Evolutionary conservation across 306 rosid genomes (phyloP), one percentile per base, ranked within the genome.

Genomic region (Astragalus glycyphyllos): DNA sequence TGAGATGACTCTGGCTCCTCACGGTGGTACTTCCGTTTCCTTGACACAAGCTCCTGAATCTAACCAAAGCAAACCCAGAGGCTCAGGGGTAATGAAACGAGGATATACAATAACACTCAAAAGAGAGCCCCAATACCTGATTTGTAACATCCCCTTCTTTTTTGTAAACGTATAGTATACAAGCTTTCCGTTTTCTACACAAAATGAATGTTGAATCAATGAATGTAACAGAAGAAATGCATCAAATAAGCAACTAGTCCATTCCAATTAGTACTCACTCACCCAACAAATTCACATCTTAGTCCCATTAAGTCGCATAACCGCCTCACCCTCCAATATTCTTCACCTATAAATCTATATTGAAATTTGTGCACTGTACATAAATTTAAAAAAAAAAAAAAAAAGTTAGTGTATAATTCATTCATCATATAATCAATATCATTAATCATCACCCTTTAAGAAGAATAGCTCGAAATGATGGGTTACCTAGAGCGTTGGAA

Each of bases 1-100:
- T 3, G 3, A 50, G 5, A 6, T 11, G 8, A 11, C 11, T 6
- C 37, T 11, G 48, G 49, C 49, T 67, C 48, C 48, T 35, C 49
- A 35, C 12, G 11, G 23, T 6, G 11, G 23, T 6, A 15, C 61
- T 67, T 67, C 72, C 72, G 16, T 67, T 67, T 67, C 72, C 14
- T 35, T 11, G 60, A 35, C 11, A 16, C 0, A 9, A 11, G 5
- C 12, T 9, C 37, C 60, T 35, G 60, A 67, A 35, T 35, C 60
- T 5, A 47, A 65, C 35, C 17, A 50, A 67, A 50, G 44, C 8
- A 26, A 14, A 48, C 4, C 11, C 1, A 29, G 8, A 46, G 5
- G 56, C 70, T 14, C 71, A 48, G 46, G 16, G 29, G 15, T 15
- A 31, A 14, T 48, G 15, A 67, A 35, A 16, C 60, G 51, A 68